Evolutionary conservation across 2,329 filamentous ascomycete genomes (phyloP).

Genomic region (Colletotrichum euphorbiae): DNA sequence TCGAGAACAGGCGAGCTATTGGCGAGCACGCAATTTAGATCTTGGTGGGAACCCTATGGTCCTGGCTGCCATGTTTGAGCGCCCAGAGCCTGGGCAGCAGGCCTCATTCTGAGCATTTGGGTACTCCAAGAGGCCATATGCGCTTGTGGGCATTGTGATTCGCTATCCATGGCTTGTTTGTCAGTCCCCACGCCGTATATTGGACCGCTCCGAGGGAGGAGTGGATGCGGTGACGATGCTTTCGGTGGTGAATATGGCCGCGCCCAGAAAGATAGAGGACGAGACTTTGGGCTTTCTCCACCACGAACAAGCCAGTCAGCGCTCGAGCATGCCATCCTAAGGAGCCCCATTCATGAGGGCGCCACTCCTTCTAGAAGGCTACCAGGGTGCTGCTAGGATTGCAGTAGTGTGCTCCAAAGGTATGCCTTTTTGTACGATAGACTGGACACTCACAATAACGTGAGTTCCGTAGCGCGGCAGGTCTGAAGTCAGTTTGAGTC

Average conservation of each 20-base stretch:
- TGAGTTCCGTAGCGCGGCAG: slow-evolving; percentile 7
- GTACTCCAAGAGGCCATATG: slow-evolving; percentile 8
- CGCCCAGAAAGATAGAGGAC: slow-evolving; percentile 27
- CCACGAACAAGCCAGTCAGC: slow-evolving; percentile 16
- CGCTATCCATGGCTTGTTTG: not conserved
- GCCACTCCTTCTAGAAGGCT: slow-evolving; percentile 37
- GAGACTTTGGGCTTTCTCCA: slow-evolving; percentile 28
- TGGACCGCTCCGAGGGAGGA: slow-evolving; percentile 23
- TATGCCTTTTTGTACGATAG: not conserved
- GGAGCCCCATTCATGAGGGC: slow-evolving; percentile 23
- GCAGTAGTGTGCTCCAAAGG: slow-evolving; percentile 5
- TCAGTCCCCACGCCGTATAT: not conserved
- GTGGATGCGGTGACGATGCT: slow-evolving; percentile 20
- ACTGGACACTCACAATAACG: not conserved
- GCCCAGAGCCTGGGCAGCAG: slow-evolving; percentile 38
- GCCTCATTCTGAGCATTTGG: slow-evolving; percentile 34
- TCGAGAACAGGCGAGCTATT: slow-evolving; percentile 32
- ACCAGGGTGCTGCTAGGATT: slow-evolving; percentile 24
- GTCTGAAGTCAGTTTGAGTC: slow-evolving; percentile 2
- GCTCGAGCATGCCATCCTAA: slow-evolving; percentile 6
- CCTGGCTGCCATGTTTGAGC: slow-evolving; percentile 34
- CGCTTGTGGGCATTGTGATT: slow-evolving; percentile 25
- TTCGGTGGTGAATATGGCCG: slow-evolving; percentile 26
- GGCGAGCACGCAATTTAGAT: slow-evolving; percentile 34
- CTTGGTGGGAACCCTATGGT: slow-evolving; percentile 23